These are phyloP conservation scores for Scutellaria minor DNA, from an alignment of 257 asterid genomes.

Conservation along the genomic window DNA sequence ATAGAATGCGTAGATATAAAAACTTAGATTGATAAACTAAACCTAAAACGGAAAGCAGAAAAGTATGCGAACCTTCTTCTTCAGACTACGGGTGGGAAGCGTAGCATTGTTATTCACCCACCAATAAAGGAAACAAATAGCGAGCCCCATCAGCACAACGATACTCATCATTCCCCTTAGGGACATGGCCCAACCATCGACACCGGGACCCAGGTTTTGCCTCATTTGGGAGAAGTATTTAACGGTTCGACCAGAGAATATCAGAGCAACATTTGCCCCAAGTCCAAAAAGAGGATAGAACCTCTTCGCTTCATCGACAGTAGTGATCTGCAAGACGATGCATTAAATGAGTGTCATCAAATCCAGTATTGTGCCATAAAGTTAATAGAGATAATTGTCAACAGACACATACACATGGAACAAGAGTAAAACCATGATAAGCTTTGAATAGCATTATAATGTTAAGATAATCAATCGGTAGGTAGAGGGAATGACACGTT, in stretches of 20 bases:
- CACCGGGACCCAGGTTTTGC: conserved; percentile 85
- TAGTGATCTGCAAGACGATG: conserved; percentile 71
- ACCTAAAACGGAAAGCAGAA: not conserved
- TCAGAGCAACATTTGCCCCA: conserved; percentile 93
- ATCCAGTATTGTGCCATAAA: not conserved
- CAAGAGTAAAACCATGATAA: not conserved
- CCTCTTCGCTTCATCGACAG: conserved; percentile 88
- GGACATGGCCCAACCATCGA: conserved; percentile 99
- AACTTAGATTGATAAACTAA: not conserved
- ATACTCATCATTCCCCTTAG: conserved; percentile 96
- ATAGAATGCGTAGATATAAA: not conserved
- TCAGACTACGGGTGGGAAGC: conserved; percentile 79
- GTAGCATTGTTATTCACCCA: conserved; percentile 90
- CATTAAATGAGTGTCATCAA: not conserved
- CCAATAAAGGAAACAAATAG: conserved; percentile 86
- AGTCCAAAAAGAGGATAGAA: conserved; percentile 98
- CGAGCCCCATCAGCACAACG: conserved; percentile 80
- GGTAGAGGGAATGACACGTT: not conserved
- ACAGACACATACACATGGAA: not conserved
- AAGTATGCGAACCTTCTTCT: conserved; percentile 80
- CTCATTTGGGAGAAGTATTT: conserved; percentile 95
- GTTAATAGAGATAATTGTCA: not conserved
- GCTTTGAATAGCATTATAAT: not conserved
- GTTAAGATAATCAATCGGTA: not conserved
- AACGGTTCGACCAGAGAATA: conserved; percentile 97